Evolutionary conservation across 1,284 basidiomycete species (phyloP).

Genomic region (Pyrrhoderma lamaoense): DNA sequence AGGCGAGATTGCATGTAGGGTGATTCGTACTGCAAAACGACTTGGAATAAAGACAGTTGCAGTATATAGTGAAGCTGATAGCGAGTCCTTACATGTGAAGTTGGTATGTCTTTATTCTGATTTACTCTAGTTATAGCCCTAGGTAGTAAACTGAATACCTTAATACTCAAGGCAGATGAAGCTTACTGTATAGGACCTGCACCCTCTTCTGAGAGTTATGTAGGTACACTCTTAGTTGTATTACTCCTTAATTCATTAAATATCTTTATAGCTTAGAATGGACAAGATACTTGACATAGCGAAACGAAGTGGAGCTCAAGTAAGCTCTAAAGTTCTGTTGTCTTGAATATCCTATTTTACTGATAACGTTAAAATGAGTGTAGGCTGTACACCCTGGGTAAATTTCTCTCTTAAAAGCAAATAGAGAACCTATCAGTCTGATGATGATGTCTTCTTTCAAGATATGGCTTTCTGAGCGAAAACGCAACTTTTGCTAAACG

Average conservation of each 20-base stretch:
- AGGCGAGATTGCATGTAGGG: conserved; percentile 91
- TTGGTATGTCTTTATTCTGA: conserved; percentile 38
- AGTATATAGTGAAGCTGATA: conserved; percentile 84
- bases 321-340: conserved; percentile 27
- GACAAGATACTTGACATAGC: conserved; percentile 87
- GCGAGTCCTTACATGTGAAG: conserved; percentile 69
- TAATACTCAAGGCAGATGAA: conserved; percentile 83
- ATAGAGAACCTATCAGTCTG: background rate
- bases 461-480: conserved; percentile 90
- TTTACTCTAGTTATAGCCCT: background rate
- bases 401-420: background rate
- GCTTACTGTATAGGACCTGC: conserved; percentile 92
- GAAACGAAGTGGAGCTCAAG: conserved; percentile 75
- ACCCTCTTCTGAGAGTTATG: conserved; percentile 83
- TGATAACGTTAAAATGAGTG: background rate
- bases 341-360: conserved; percentile 5
- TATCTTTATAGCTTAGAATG: conserved; percentile 60
- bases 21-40: conserved; percentile 84
- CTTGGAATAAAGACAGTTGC: conserved; percentile 87
- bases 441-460: conserved; percentile 23
- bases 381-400: conserved; percentile 81
- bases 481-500: conserved; percentile 86
- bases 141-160: too few relatives aligned
- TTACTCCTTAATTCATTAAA: background rate
- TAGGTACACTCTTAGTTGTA: conserved; percentile 31